These are phyloP conservation scores for Apiotrichum porosum DNA, from an alignment of 1,284 basidiomycete genomes.

Conservation along the genomic window DNA sequence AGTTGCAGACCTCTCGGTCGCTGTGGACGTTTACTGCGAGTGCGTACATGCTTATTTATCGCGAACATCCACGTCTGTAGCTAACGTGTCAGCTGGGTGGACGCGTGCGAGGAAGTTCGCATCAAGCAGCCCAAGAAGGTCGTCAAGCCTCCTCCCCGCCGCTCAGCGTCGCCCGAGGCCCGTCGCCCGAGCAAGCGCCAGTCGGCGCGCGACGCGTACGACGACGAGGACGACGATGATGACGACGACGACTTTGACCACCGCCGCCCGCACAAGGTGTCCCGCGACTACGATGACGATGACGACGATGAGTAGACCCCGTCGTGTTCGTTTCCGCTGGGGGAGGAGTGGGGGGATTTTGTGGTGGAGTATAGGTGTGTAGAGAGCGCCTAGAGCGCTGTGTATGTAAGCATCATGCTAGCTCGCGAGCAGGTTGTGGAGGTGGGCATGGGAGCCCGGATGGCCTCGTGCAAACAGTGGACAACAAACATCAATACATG, in stretches of 20 bases:
- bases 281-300: constrained; percentile 17
- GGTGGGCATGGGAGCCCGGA: too few relatives aligned
- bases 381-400: constrained; percentile 2
- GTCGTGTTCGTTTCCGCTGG: too few relatives aligned
- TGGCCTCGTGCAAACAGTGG: too few relatives aligned
- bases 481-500: too few relatives aligned
- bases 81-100: constrained; percentile 39
- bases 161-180: constrained; percentile 9
- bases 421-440: too few relatives aligned
- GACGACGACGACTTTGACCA: constrained; percentile 60
- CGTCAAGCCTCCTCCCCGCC: constrained; percentile 1
- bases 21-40: constrained; percentile 47
- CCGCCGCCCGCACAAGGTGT: constrained; percentile 9
- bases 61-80: background rate
- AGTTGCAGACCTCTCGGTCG: constrained; percentile 40
- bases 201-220: constrained; percentile 52
- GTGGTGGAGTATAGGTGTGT: background rate
- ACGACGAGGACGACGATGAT: constrained; percentile 55
- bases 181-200: constrained; percentile 8
- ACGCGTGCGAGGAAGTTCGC: constrained; percentile 44
- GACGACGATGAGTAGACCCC: constrained; percentile 19
- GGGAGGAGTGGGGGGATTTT: background rate
- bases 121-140: constrained; percentile 32
- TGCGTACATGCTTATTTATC: constrained; percentile 18
- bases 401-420: constrained; percentile 20